Evolutionary conservation across 176 grass and related monocot genomes (phyloP).

Genomic region (Juncus effusus): DNA sequence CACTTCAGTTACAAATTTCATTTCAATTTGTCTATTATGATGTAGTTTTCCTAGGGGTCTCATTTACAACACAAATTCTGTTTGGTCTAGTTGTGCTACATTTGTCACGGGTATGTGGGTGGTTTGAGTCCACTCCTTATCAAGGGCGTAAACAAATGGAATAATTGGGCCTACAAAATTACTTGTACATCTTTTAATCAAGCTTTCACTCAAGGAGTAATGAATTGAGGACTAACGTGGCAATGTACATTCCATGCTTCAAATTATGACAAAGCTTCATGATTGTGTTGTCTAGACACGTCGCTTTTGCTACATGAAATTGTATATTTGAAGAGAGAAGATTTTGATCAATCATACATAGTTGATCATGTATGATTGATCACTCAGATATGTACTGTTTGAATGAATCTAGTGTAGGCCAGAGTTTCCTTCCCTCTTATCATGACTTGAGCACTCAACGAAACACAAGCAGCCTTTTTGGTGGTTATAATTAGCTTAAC

Average conservation of each 20-base stretch:
- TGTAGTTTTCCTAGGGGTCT: background rate
- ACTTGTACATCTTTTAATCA: conserved; percentile 25
- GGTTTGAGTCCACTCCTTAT: conserved; percentile 33
- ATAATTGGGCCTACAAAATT: conserved; percentile 30
- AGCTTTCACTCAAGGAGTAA: conserved; percentile 22
- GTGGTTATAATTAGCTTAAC: too few relatives aligned
- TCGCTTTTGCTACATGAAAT: background rate
- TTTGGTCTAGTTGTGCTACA: conserved; percentile 16
- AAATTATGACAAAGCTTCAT: too few relatives aligned
- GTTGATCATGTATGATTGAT: too few relatives aligned
- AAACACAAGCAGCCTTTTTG: too few relatives aligned
- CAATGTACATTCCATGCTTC: background rate
- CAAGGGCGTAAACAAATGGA: conserved; percentile 14
- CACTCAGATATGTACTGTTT: too few relatives aligned
- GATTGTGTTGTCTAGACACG: too few relatives aligned
- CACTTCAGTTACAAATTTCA: background rate
- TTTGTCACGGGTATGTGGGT: conserved; percentile 26
- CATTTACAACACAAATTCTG: background rate
- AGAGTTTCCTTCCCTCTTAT: too few relatives aligned
- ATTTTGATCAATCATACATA: too few relatives aligned
- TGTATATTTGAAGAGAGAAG: too few relatives aligned
- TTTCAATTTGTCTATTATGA: background rate
- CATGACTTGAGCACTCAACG: too few relatives aligned
- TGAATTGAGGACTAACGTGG: background rate
- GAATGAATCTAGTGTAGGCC: too few relatives aligned